These are phyloP conservation scores for Starmerella potacharoeniae DNA, from an alignment of 805 yeast genomes.

Conservation along the genomic window DNA sequence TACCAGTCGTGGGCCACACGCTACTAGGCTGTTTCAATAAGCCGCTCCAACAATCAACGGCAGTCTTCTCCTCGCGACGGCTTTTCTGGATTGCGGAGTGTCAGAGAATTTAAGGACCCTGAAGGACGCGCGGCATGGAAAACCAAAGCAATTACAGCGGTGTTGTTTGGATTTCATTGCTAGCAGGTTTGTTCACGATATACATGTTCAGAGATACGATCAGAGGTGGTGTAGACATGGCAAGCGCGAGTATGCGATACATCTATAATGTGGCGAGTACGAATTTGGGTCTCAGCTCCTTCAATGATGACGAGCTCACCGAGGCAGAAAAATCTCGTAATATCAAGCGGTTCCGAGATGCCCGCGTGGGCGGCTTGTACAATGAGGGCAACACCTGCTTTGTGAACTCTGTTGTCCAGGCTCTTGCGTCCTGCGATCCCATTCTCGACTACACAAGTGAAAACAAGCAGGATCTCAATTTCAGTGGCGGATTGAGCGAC, in stretches of 20 bases:
- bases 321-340: conserved; percentile 20
- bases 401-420: conserved; percentile 82
- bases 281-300: conserved; percentile 20
- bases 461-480: conserved; percentile 25
- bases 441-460: conserved; percentile 45
- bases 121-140: background rate
- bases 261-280: conserved; percentile 25
- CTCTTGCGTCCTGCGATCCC: conserved; percentile 61
- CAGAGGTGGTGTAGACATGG: conserved; percentile 28
- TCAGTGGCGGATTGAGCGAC: conserved; percentile 21
- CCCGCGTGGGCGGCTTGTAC: conserved; percentile 66
- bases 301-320: conserved; percentile 23
- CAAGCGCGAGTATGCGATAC: conserved; percentile 24
- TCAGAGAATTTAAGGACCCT: background rate
- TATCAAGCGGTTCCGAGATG: conserved; percentile 20
- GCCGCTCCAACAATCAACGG: no score
- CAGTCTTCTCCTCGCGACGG: background rate
- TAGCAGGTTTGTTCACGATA: conserved; percentile 6
- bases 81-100: background rate
- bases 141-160: conserved; percentile 3
- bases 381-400: conserved; percentile 93
- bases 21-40: background rate
- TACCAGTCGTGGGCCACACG: background rate
- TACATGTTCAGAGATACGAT: conserved; percentile 27
- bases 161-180: conserved; percentile 1